phyloP scores from a whole-genome alignment of 768 basidiomycete genomes.

The Scleroderma citrinum region DNA sequence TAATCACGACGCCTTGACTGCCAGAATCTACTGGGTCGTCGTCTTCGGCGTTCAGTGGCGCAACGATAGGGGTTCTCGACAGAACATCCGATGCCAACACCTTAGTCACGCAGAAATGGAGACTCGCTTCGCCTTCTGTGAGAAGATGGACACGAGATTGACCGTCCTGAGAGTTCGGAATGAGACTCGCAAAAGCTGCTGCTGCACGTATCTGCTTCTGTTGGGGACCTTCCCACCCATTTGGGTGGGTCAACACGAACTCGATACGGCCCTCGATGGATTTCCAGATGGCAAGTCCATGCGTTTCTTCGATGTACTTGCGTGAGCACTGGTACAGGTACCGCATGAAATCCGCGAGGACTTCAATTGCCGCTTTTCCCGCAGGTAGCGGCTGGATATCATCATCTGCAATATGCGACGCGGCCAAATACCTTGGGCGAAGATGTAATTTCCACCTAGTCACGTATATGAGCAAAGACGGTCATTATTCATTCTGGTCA shows the following conservation, averaged over 20 bases:
- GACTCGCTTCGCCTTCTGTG: constrained; percentile 60
- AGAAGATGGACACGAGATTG: constrained; percentile 46
- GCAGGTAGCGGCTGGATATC: constrained; percentile 37
- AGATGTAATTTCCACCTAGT: constrained; percentile 36
- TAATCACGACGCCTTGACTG: constrained; percentile 35
- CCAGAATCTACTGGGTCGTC: constrained; percentile 16
- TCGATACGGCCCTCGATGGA: constrained; percentile 39
- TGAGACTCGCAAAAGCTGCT: constrained; percentile 45
- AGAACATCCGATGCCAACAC: constrained; percentile 34
- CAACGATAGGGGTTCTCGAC: constrained; percentile 12
- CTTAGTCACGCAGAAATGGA: constrained; percentile 50
- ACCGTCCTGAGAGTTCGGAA: constrained; percentile 34
- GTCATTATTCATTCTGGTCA: neutral
- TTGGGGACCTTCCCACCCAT: constrained; percentile 60
- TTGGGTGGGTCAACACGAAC: constrained; percentile 55
- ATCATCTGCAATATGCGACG: constrained; percentile 26
- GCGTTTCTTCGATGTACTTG: constrained; percentile 43
- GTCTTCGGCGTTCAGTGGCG: constrained; percentile 14
- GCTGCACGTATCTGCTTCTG: constrained; percentile 53
- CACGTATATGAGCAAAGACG: neutral
- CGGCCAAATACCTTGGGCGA: constrained; percentile 28
- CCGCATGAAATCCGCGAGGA: constrained; percentile 43
- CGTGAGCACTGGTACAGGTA: constrained; percentile 41
- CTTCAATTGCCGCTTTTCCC: constrained; percentile 35
- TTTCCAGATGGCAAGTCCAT: constrained; percentile 42